Percentiles rank a stretch among this genome's conserved stretches.
These are phyloP conservation scores for Aegilops tauschii DNA, from an alignment of 176 grass and related monocot species.

Conservation along the genomic window DNA sequence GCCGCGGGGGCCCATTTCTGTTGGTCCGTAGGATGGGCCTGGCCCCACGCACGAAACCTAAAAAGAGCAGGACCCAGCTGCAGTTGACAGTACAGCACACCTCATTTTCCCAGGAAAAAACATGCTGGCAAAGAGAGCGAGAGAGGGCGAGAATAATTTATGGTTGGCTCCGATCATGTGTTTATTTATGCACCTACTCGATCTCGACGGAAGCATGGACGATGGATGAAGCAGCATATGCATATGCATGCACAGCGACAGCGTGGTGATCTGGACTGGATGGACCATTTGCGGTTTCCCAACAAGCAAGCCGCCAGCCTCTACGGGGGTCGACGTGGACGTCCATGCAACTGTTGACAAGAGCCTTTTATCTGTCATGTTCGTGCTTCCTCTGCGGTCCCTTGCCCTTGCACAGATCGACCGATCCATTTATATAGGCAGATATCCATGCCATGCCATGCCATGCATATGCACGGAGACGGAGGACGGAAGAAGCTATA, in stretches of 20 bases:
- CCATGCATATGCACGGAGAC: background rate
- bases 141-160: background rate
- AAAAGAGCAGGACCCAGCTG: background rate
- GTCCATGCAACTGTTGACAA: background rate
- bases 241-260: background rate
- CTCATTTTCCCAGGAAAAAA: background rate
- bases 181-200: background rate
- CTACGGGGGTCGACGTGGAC: background rate
- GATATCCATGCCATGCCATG: background rate
- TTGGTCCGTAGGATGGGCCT: background rate
- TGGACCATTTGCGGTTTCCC: background rate
- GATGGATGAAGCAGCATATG: background rate
- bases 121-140: background rate
- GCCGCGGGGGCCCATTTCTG: background rate
- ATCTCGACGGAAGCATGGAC: background rate
- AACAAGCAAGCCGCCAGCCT: background rate
- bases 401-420: background rate
- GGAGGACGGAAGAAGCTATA: background rate
- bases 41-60: background rate
- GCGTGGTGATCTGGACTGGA: background rate
- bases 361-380: slow-evolving; percentile 18
- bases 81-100: background rate
- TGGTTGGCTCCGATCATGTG: background rate
- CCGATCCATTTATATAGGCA: background rate
- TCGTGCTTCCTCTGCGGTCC: background rate